Evolutionary conservation across 2,329 filamentous ascomycete species (phyloP).

Genomic region (Beauveria asiatica): DNA sequence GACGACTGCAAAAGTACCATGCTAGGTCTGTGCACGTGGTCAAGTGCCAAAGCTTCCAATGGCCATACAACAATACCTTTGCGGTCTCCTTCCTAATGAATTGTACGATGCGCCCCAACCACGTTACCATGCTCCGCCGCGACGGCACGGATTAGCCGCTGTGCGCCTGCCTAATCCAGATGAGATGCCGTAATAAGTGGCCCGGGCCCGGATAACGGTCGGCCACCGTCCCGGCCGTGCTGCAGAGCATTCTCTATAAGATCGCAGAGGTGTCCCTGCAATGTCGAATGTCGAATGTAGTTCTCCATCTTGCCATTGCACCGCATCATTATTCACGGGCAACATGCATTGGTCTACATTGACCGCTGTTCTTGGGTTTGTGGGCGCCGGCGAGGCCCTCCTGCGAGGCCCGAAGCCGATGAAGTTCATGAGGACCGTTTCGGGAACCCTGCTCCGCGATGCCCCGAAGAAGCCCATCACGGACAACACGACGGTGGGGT

Average conservation of each 20-base stretch:
- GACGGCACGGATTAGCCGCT: neutral
- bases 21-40: neutral
- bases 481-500: conserved; percentile 8
- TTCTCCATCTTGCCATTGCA: neutral
- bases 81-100: neutral
- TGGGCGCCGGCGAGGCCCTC: neutral
- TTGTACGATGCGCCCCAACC: neutral
- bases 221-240: neutral
- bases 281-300: neutral
- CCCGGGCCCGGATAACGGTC: neutral
- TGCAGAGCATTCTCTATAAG: neutral
- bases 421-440: neutral
- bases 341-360: neutral
- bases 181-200: neutral
- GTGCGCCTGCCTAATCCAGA: neutral
- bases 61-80: neutral
- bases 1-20: neutral
- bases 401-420: neutral
- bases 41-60: neutral
- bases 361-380: neutral
- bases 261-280: neutral
- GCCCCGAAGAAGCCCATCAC: neutral
- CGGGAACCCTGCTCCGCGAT: neutral
- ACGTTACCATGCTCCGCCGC: neutral
- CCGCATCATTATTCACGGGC: neutral